phyloP scores from a whole-genome alignment of 2,329 filamentous ascomycete genomes.

The Dothidotthia symphoricarpi region DNA sequence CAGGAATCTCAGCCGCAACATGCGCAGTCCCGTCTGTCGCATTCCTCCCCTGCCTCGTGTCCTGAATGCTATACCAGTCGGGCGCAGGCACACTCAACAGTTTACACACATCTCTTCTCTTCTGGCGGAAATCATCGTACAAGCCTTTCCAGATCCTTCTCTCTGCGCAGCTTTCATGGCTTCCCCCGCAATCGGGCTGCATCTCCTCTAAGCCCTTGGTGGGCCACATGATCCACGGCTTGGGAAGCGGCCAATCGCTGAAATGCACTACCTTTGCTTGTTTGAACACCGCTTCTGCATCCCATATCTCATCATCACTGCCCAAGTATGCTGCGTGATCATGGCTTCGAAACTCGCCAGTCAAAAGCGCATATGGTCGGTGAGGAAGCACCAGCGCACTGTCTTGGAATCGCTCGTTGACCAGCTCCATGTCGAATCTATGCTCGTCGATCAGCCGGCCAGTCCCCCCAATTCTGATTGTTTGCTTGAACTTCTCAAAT shows the following conservation, averaged over 20 bases:
- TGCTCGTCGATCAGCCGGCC: constrained; percentile 30
- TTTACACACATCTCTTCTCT: constrained; percentile 44
- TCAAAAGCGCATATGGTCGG: constrained; percentile 60
- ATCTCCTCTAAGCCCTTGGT: constrained; percentile 43
- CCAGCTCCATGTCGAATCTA: constrained; percentile 65
- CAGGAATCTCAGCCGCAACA: constrained; percentile 19
- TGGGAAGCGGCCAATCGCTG: constrained; percentile 69
- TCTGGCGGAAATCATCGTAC: constrained; percentile 47
- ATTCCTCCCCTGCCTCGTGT: constrained; percentile 14
- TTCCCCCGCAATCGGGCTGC: constrained; percentile 46
- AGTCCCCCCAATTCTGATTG: constrained; percentile 30
- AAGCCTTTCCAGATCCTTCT: constrained; percentile 47
- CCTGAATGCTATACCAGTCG: constrained; percentile 37
- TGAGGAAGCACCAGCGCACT: constrained; percentile 63
- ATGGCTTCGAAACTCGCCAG: constrained; percentile 60
- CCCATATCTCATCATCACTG: constrained; percentile 56
- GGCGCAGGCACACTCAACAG: constrained; percentile 42
- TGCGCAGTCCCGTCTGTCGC: constrained; percentile 23
- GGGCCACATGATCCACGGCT: constrained; percentile 58
- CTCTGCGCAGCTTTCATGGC: constrained; percentile 36
- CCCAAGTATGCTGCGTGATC: constrained; percentile 56
- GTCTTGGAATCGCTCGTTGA: constrained; percentile 61
- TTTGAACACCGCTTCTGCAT: constrained; percentile 54
- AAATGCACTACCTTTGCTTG: constrained; percentile 70
- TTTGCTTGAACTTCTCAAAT: constrained; percentile 42